Evolutionary conservation across 495 filamentous ascomycete species (phyloP), one percentile per base, ranked within the genome.

Genomic region (Penicillium paradoxum): DNA sequence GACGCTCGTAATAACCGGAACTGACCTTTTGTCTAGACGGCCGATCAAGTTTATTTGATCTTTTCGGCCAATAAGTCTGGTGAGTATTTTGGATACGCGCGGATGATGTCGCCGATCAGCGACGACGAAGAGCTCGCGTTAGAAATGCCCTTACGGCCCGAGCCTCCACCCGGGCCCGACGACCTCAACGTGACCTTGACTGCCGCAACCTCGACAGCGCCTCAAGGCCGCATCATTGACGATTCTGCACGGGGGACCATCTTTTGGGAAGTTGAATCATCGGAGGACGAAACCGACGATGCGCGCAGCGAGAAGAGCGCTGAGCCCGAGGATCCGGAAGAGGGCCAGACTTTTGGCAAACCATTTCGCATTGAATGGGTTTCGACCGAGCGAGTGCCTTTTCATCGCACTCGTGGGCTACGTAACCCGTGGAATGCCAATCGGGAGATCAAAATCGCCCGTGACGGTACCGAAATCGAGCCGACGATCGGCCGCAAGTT

Each of bases 31-130:
- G 42, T 14, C 39, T 44, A 95, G 91, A 76, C 72, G 14, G 82
- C 86, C 18, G 88, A 95, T 43, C 87, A 89, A 63, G 91, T 97
- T n/a, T 97, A 92, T 61, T 78, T 98, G 27, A 84, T 98, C 21
- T 98, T 98, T 68, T 97, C 91, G 13, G 93, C 91, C 11, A 98
- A 97, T 71, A 97, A 97, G 62, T 97, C 93, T 0, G 93, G 93
- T 17, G 93, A 97, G 69, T 98, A 97, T 60, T 97, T 93, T 67
- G 93, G 93, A 21, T 96, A 95, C 57, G 93, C 91, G 13, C 83
- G 89, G 36, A 98, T 97, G 93, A 76, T 77, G 15, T 97, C 93
- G 43, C 77, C 82, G 7, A 96, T 97, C 66, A 82, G 80, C 59
- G 83, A 91, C 48, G 85, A 92, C 59, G 80, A 85, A 24, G 78